phyloP scores from a whole-genome alignment of 2,329 filamentous ascomycete species.

The Microdochium trichocladiopsis region DNA sequence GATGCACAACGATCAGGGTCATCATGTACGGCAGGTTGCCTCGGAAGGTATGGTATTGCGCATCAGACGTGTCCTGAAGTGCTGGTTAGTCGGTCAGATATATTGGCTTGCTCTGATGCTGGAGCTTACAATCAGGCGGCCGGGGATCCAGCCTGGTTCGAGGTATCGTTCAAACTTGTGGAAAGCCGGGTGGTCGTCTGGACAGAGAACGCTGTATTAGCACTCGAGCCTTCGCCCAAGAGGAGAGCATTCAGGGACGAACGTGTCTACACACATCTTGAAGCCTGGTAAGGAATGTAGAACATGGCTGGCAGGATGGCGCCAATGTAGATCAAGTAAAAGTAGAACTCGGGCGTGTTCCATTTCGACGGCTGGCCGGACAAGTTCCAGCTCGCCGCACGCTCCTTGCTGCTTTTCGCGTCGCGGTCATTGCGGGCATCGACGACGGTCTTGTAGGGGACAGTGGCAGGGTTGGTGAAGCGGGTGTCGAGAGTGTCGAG shows the following conservation, averaged over 20 bases:
- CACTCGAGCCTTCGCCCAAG: neutral
- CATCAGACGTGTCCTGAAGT: conserved; percentile 74
- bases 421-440: conserved; percentile 39
- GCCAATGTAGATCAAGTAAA: conserved; percentile 68
- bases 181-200: conserved; percentile 79
- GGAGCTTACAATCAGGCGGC: conserved; percentile 71
- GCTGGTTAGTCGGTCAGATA: conserved; percentile 2
- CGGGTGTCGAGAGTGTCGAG: conserved; percentile 55
- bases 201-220: neutral
- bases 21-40: conserved; percentile 78
- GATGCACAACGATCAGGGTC: conserved; percentile 69
- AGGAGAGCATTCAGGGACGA: neutral
- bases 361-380: conserved; percentile 63
- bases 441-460: conserved; percentile 54
- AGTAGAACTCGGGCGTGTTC: conserved; percentile 77
- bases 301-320: conserved; percentile 78
- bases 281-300: conserved; percentile 81
- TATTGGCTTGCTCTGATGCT: neutral
- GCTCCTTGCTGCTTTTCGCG: conserved; percentile 25
- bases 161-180: conserved; percentile 64
- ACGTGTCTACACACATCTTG: conserved; percentile 51
- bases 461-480: conserved; percentile 63
- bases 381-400: conserved; percentile 32
- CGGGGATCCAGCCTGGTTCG: conserved; percentile 82
- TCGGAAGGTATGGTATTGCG: conserved; percentile 81